Evolutionary conservation across 192 early-diverging fungal genomes (phyloP).

Genomic region (Irineochytrium annulatum): DNA sequence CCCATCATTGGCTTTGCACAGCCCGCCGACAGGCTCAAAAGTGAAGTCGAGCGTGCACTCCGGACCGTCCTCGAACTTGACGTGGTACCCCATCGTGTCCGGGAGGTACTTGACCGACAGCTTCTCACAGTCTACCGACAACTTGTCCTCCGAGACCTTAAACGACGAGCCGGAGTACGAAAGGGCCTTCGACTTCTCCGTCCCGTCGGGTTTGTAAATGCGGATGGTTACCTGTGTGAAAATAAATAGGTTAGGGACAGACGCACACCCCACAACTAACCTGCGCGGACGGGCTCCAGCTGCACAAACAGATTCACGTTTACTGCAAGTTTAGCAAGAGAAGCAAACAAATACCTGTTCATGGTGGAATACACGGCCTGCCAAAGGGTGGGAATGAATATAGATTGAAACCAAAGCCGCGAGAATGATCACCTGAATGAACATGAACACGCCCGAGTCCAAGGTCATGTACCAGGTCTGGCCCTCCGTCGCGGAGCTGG

Average conservation of each 20-base stretch:
- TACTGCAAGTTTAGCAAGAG: background rate
- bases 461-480: slow-evolving; percentile 82
- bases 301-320: background rate
- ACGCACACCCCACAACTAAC: background rate
- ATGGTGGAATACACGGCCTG: slow-evolving; percentile 78
- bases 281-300: slow-evolving; percentile 5
- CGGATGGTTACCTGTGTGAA: slow-evolving; percentile 61
- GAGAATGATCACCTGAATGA: slow-evolving; percentile 66
- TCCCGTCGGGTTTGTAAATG: slow-evolving; percentile 64
- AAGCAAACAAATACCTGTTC: slow-evolving; percentile 18
- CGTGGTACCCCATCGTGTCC: slow-evolving; percentile 38
- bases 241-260: background rate
- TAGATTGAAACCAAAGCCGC: background rate
- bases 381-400: background rate
- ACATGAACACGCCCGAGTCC: slow-evolving; percentile 68
- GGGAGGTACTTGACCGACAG: slow-evolving; percentile 57
- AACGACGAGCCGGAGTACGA: slow-evolving; percentile 62
- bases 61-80: slow-evolving; percentile 38
- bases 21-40: slow-evolving; percentile 61
- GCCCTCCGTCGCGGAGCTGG: slow-evolving; percentile 68
- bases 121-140: slow-evolving; percentile 72
- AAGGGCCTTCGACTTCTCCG: slow-evolving; percentile 63
- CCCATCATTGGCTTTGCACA: slow-evolving; percentile 81
- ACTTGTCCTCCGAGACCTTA: slow-evolving; percentile 63
- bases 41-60: slow-evolving; percentile 66